These are phyloP conservation scores for Coniella vitis DNA, from an alignment of 2,329 filamentous ascomycete species.

Conservation along the genomic window DNA sequence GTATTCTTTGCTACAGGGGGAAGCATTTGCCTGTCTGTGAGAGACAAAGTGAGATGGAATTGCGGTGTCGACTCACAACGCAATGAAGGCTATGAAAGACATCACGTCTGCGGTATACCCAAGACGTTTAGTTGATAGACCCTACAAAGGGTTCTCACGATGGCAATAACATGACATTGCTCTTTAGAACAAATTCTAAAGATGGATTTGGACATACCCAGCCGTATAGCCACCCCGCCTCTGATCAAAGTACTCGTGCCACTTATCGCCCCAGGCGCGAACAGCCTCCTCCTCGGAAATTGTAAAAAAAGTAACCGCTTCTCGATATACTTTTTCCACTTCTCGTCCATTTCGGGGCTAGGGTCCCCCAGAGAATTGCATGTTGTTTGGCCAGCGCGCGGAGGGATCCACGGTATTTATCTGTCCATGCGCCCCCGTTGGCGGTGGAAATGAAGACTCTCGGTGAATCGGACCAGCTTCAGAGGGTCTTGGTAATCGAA, in stretches of 20 bases:
- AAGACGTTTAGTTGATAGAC: neutral
- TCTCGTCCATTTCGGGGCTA: slow-evolving; percentile 2
- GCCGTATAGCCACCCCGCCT: slow-evolving; percentile 4
- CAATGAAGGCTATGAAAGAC: slow-evolving; percentile 7
- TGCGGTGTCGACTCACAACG: slow-evolving; percentile 6
- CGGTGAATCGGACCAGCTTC: slow-evolving; percentile 1
- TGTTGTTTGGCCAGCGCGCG: neutral
- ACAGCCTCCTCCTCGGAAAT: slow-evolving; percentile 5
- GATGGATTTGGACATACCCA: too few relatives aligned
- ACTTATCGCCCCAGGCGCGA: slow-evolving; percentile 6
- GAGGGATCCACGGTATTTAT: neutral
- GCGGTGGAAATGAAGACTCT: slow-evolving; percentile 4
- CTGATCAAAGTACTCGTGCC: slow-evolving; percentile 6
- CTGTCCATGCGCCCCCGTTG: slow-evolving; percentile 1
- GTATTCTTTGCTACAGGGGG: too few relatives aligned
- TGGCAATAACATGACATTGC: too few relatives aligned
- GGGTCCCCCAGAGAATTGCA: slow-evolving; percentile 2
- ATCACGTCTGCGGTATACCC: neutral
- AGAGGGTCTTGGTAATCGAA: neutral
- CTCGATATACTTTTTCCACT: slow-evolving; percentile 6
- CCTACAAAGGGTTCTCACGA: too few relatives aligned
- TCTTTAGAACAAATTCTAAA: too few relatives aligned
- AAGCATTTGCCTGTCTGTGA: too few relatives aligned
- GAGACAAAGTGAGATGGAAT: too few relatives aligned
- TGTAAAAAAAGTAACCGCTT: slow-evolving; percentile 5